A percentile compares a stretch with the other conserved stretches of the same genome.
These are phyloP conservation scores for Linderniella brevidens DNA, from an alignment of 257 asterid species.

Conservation along the genomic window DNA sequence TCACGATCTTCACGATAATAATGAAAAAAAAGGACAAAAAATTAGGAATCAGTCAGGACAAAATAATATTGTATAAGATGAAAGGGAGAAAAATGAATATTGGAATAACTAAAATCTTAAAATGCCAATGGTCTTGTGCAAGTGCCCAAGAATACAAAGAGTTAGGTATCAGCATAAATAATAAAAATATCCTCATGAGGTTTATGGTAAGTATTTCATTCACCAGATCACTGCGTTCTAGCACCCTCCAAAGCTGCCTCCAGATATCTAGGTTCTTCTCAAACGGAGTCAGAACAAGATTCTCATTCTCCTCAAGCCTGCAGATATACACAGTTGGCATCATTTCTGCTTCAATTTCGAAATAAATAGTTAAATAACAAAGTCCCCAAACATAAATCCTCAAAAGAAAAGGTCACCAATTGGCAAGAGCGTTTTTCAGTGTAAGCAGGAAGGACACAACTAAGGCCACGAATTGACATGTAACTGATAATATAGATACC, in stretches of 20 bases:
- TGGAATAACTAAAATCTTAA: too few relatives aligned
- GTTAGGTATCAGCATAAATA: too few relatives aligned
- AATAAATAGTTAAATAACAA: too few relatives aligned
- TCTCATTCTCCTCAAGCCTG: constrained; percentile 96
- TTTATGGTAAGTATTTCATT: constrained; percentile 22
- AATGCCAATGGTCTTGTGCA: not conserved
- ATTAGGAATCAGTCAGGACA: constrained; percentile 15
- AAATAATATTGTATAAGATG: not conserved
- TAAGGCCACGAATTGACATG: too few relatives aligned
- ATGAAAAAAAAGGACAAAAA: not conserved
- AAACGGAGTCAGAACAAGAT: constrained; percentile 87
- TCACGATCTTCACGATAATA: constrained; percentile 44
- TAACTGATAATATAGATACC: too few relatives aligned
- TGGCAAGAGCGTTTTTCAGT: too few relatives aligned
- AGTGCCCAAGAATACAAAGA: not conserved
- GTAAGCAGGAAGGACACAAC: too few relatives aligned
- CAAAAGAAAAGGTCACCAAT: too few relatives aligned
- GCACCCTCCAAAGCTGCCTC: constrained; percentile 99
- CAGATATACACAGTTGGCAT: not conserved
- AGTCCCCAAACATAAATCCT: too few relatives aligned
- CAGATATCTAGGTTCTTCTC: constrained; percentile 96
- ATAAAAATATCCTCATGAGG: too few relatives aligned
- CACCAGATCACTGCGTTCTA: constrained; percentile 98
- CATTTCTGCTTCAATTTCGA: too few relatives aligned
- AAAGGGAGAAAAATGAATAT: constrained; percentile 4